Evolutionary conservation across 2,329 filamentous ascomycete species (phyloP), one percentile per base, ranked within the genome.

Genomic region (Cordyceps pruinosa): DNA sequence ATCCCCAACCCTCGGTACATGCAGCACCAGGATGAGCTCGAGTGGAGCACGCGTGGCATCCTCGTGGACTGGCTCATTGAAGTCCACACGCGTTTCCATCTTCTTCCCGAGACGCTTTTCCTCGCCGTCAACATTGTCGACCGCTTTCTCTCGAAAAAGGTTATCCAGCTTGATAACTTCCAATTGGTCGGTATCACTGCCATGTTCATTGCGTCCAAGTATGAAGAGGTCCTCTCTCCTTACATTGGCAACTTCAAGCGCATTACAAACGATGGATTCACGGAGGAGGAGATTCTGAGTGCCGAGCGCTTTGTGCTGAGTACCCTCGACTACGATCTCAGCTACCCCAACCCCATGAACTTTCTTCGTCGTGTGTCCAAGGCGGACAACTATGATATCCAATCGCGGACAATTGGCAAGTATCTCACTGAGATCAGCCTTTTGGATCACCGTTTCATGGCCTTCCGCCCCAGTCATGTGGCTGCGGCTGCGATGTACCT

Each of bases 321-420:
- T 63, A 91, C 91, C 6, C 83, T 99, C 60, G 88, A 97, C 76
- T 99, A 97, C 72, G 93, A 99, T 70, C 85, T 99, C 62, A 97
- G 92, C 78, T 99, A 97, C 70, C 94, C 94, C 57, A 99, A 99
- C 75, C 94, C 94, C 23, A 99, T 99, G 94, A 99, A 99, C 82
- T 99, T 99, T 78, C 84, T 99, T 60, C 90, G 94, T 63, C 89
- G 95, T 64, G 96, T 99, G 73, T 97, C 93, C 61, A 99, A 99
- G 80, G 95, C 94, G 68, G 95, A 99, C 77, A 94, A 96, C 79
- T 99, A 99, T 75, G 93, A 99, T 73, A 96, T 97, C 67, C 90
- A 97, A 73, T 96, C 92, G 60, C 89, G 94, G 66, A 99, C 94
- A 47, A 84, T 99, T 59, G 94, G 90, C 72, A 99, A 99, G 77